phyloP scores from a whole-genome alignment of 495 filamentous ascomycete species.

The Hyaloscypha finlandica region DNA sequence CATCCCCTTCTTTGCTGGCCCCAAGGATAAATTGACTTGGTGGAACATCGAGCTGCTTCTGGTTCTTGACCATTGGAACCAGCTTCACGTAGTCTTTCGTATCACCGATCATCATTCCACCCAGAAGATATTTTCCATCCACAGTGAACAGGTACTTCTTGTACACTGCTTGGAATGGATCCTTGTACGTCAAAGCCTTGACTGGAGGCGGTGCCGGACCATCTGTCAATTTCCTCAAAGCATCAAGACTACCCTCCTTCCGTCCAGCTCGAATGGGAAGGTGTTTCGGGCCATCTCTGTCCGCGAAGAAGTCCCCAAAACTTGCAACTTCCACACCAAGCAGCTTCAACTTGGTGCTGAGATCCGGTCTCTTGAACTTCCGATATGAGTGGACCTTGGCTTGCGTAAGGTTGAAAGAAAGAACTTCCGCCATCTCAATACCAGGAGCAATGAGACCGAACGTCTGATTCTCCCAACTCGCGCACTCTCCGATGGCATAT shows the following conservation, averaged over 20 bases:
- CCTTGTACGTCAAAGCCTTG: constrained; percentile 88
- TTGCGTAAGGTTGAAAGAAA: constrained; percentile 93
- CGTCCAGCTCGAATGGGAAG: constrained; percentile 30
- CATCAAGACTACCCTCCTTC: constrained; percentile 37
- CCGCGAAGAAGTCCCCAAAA: constrained; percentile 96
- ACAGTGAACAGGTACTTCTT: constrained; percentile 95
- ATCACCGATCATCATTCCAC: constrained; percentile 99
- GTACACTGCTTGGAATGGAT: constrained; percentile 92
- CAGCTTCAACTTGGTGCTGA: constrained; percentile 93
- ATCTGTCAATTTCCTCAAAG: constrained; percentile 53
- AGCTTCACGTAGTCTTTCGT: constrained; percentile 93
- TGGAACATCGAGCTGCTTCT: constrained; percentile 79
- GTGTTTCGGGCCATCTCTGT: constrained; percentile 58
- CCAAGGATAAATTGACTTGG: constrained; percentile 92
- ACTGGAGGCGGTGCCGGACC: constrained; percentile 51
- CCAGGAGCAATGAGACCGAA: constrained; percentile 94
- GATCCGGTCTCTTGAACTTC: constrained; percentile 80
- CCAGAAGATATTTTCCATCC: constrained; percentile 90
- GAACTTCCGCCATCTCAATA: constrained; percentile 94
- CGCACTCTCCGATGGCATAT: constrained; percentile 94
- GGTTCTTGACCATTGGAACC: constrained; percentile 89
- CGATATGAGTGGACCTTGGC: constrained; percentile 68
- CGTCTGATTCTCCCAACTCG: constrained; percentile 90
- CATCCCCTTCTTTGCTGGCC: constrained; percentile 61
- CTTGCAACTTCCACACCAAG: constrained; percentile 93